These are phyloP conservation scores for Elaeis guineensis DNA, from an alignment of 176 grass and related monocot species.

Conservation along the genomic window DNA sequence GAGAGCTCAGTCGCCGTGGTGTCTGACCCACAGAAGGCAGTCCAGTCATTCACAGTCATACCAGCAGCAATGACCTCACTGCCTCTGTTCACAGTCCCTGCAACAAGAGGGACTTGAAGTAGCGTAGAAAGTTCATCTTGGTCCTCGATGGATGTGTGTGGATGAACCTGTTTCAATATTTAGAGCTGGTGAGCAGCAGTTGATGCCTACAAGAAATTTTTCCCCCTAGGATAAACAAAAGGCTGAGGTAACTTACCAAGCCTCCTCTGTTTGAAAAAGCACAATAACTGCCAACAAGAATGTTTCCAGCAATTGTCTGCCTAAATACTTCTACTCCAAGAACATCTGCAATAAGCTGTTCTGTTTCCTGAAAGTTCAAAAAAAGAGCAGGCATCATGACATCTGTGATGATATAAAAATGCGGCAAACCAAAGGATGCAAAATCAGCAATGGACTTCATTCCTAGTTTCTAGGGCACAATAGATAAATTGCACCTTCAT, in stretches of 20 bases:
- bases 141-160: conserved; percentile 93
- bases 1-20: conserved; percentile 94
- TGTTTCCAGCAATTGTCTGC: conserved; percentile 91
- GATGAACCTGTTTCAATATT: conserved; percentile 58
- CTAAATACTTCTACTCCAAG: conserved; percentile 89
- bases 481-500: no score
- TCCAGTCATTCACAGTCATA: conserved; percentile 96
- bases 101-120: conserved; percentile 90
- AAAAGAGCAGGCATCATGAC: no score
- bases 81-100: conserved; percentile 92
- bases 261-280: conserved; percentile 81
- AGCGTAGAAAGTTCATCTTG: conserved; percentile 93
- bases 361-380: conserved; percentile 46
- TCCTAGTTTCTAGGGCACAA: no score
- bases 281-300: conserved; percentile 90
- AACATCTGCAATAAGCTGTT: conserved; percentile 90
- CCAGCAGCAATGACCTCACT: conserved; percentile 89
- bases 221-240: no score
- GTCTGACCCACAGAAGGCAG: conserved; percentile 87
- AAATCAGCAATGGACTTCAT: no score
- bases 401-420: no score
- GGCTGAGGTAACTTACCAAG: conserved; percentile 34
- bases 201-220: no score
- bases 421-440: no score
- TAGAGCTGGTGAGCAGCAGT: no score